Evolutionary conservation across 495 filamentous ascomycete genomes (phyloP).

Genomic region (Bombardia bombarda): DNA sequence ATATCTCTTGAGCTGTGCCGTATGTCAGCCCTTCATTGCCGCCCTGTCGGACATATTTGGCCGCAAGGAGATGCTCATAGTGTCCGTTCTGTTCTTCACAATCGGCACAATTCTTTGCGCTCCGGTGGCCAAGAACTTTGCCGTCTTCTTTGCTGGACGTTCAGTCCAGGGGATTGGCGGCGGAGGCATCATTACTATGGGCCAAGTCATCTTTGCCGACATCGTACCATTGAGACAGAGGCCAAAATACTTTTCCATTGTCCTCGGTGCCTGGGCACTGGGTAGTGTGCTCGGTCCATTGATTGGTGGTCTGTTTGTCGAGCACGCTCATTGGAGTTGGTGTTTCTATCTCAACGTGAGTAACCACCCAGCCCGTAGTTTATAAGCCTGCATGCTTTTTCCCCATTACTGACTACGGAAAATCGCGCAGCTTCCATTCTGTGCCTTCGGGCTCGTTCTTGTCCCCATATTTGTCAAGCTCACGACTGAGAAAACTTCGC

Average conservation of each 20-base stretch:
- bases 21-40: slow-evolving; percentile 40
- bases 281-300: slow-evolving; percentile 67
- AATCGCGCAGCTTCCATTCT: slow-evolving; percentile 24
- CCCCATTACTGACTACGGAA: background rate
- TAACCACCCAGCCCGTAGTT: too few relatives aligned
- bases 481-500: slow-evolving; percentile 19
- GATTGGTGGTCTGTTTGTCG: slow-evolving; percentile 68
- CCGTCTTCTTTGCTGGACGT: slow-evolving; percentile 67
- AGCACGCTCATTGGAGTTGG: slow-evolving; percentile 33
- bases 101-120: slow-evolving; percentile 39
- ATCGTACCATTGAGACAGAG: slow-evolving; percentile 32
- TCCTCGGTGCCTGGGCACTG: slow-evolving; percentile 55
- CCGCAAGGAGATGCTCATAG: slow-evolving; percentile 35
- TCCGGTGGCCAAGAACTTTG: slow-evolving; percentile 24
- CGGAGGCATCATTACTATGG: slow-evolving; percentile 72
- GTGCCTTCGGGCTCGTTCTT: slow-evolving; percentile 24
- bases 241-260: slow-evolving; percentile 31
- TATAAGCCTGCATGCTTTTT: too few relatives aligned
- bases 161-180: slow-evolving; percentile 77
- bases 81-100: slow-evolving; percentile 31
- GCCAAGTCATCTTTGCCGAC: slow-evolving; percentile 66
- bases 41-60: slow-evolving; percentile 47
- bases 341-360: slow-evolving; percentile 33
- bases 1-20: slow-evolving; percentile 41
- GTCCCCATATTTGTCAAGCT: slow-evolving; percentile 28